Evolutionary conservation across 257 asterid species (phyloP), one percentile per base, ranked within the genome.

Genomic region (Solanum neorickii): DNA sequence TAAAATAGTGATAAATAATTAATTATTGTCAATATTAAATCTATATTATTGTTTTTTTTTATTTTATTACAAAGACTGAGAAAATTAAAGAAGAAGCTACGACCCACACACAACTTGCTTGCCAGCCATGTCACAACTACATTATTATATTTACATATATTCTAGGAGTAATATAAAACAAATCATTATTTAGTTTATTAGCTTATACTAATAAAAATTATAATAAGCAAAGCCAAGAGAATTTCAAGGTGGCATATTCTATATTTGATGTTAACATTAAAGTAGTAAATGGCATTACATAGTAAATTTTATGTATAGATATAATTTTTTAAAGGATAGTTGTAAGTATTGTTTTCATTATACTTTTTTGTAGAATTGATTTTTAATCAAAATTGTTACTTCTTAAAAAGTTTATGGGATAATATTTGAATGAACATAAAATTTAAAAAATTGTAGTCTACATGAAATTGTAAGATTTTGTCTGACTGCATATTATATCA

Each of bases 161-260:
- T 52, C 21, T 83, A 41, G 37, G 56, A 14, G 60, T 5, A 39
- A 41, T 25, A 35, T 84, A 23, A 84, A 84, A 84, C 52, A 37
- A 62, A 60, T 35, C 37, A 35, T 84, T 41, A 29, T 20, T 21
- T 89, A 37, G 86, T 89, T 90, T 84, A 91, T 88, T 87, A 90
- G 62, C n/a, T 52, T 18, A 52, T 52, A 6, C 39, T 37, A 37
- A 37, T 86, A 88, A 88, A 87, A 88, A 86, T 74, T 88, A 47
- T 88, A 87, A 83, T 91, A 87, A 90, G 72, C 89, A 78, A 88
- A 87, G 88, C 66, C 9, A 44, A 83, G 82, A 44, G 84, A 89
- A 86, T 87, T 89, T 85, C 87, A 88, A 68, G 75, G 59, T 87
- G 87, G 90, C 93, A 90, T 91, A 92, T 92, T 93, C 94, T 87